Percentiles rank a stretch among this genome's conserved stretches.
These are phyloP conservation scores for Chalaropsis thielavioides DNA, from an alignment of 2,329 filamentous ascomycete species.

Conservation along the genomic window DNA sequence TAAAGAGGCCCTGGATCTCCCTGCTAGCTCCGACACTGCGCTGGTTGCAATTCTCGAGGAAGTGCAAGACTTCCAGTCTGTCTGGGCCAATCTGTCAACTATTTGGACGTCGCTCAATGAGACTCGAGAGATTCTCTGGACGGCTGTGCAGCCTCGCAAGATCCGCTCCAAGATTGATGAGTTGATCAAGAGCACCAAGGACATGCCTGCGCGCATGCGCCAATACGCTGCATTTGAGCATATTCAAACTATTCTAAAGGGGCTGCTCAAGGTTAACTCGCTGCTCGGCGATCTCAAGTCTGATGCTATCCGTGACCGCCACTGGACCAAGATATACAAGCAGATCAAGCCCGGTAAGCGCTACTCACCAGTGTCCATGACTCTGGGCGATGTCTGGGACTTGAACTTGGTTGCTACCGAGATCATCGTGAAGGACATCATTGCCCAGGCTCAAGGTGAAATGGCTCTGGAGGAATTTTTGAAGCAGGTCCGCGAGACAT, in stretches of 20 bases:
- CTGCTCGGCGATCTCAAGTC: slow-evolving; percentile 85
- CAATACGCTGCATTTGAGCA: slow-evolving; percentile 99
- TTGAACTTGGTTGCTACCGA: slow-evolving; percentile 81
- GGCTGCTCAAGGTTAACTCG: slow-evolving; percentile 79
- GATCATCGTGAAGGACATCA: slow-evolving; percentile 77
- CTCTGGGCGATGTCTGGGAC: slow-evolving; percentile 97
- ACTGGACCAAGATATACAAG: slow-evolving; percentile 98
- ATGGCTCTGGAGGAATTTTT: slow-evolving; percentile 97
- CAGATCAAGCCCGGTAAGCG: slow-evolving; percentile 81
- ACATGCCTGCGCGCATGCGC: slow-evolving; percentile 97
- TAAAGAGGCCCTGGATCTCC: slow-evolving; percentile 88
- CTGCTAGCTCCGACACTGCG: slow-evolving; percentile 63
- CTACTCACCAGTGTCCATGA: slow-evolving; percentile 88
- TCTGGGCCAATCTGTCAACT: slow-evolving; percentile 88
- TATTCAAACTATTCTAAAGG: slow-evolving; percentile 78
- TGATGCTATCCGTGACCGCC: slow-evolving; percentile 86
- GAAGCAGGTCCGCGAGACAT: slow-evolving; percentile 89
- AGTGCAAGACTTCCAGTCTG: slow-evolving; percentile 96
- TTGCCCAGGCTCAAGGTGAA: slow-evolving; percentile 89
- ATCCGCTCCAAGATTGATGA: slow-evolving; percentile 78
- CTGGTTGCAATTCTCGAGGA: slow-evolving; percentile 81
- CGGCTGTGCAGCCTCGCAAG: slow-evolving; percentile 86
- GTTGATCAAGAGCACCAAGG: slow-evolving; percentile 93
- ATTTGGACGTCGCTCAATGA: slow-evolving; percentile 96
- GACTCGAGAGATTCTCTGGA: slow-evolving; percentile 84